Percentiles rank a stretch among this genome's conserved stretches.
Evolutionary conservation across 108 stramenopile genomes (phyloP).

Genomic region (Skeletonema costatum): DNA sequence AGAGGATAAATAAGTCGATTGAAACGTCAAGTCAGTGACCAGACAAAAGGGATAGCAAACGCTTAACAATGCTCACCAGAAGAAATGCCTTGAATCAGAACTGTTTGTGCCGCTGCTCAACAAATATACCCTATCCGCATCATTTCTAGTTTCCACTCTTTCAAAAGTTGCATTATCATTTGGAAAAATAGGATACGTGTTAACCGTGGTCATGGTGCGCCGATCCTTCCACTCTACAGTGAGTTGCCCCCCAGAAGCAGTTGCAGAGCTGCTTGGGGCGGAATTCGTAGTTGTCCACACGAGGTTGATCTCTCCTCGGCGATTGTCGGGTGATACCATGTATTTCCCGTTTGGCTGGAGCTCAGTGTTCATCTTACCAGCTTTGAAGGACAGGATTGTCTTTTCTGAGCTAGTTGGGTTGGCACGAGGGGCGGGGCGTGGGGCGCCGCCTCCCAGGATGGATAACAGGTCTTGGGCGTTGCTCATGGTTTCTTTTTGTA

Average conservation of each 20-base stretch:
- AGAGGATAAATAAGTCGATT: not conserved
- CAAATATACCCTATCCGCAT: slow-evolving; percentile 58
- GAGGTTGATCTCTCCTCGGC: slow-evolving; percentile 73
- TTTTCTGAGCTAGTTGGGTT: slow-evolving; percentile 16
- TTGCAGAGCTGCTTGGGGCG: not conserved
- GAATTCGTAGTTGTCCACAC: slow-evolving; percentile 37
- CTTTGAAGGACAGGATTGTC: slow-evolving; percentile 69
- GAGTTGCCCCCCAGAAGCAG: slow-evolving; percentile 18
- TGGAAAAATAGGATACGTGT: slow-evolving; percentile 45
- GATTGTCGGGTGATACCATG: slow-evolving; percentile 58
- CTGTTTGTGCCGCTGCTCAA: slow-evolving; percentile 33
- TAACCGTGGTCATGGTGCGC: slow-evolving; percentile 65
- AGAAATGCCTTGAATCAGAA: slow-evolving; percentile 39
- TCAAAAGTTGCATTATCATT: slow-evolving; percentile 50
- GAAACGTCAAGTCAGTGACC: not conserved
- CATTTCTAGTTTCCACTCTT: slow-evolving; percentile 48
- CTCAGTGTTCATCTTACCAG: slow-evolving; percentile 70
- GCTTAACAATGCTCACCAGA: slow-evolving; percentile 41
- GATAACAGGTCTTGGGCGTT: slow-evolving; percentile 50
- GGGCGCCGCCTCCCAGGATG: slow-evolving; percentile 30
- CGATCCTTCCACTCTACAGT: slow-evolving; percentile 81
- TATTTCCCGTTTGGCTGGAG: slow-evolving; percentile 63
- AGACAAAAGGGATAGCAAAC: not conserved
- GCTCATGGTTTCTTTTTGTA: slow-evolving; percentile 17
- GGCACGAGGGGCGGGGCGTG: slow-evolving; percentile 2